A percentile compares a stretch with the other conserved stretches of the same genome.
phyloP scores from a whole-genome alignment of 352 stramenopile genomes.

The Phytopythium delawarense region DNA sequence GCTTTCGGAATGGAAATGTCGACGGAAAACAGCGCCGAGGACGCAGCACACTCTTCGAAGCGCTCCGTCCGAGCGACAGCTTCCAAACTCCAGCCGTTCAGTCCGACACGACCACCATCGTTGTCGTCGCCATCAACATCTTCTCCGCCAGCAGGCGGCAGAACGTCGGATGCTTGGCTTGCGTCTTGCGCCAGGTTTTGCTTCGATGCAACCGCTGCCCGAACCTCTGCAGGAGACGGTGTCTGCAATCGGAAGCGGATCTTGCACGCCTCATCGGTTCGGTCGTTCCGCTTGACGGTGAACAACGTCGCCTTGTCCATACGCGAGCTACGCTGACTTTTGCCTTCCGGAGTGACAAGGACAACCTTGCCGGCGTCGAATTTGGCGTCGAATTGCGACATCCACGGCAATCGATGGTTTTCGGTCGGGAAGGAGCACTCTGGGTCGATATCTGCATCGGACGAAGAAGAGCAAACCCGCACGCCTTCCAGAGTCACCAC shows the following conservation, averaged over 20 bases:
- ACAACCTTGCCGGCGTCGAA: slow-evolving; percentile 49
- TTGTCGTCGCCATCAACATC: slow-evolving; percentile 71
- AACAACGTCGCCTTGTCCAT: slow-evolving; percentile 45
- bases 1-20: slow-evolving; percentile 56
- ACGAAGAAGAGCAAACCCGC: slow-evolving; percentile 32
- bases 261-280: slow-evolving; percentile 31
- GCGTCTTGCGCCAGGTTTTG: slow-evolving; percentile 71
- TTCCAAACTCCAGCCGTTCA: slow-evolving; percentile 81
- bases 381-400: slow-evolving; percentile 56
- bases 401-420: slow-evolving; percentile 40
- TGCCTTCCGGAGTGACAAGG: slow-evolving; percentile 44
- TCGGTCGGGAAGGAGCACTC: slow-evolving; percentile 2
- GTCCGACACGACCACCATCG: slow-evolving; percentile 66
- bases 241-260: slow-evolving; percentile 46
- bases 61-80: slow-evolving; percentile 50
- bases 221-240: slow-evolving; percentile 42
- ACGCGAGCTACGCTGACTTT: slow-evolving; percentile 43
- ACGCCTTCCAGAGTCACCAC: slow-evolving; percentile 64
- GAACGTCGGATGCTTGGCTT: slow-evolving; percentile 42
- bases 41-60: slow-evolving; percentile 54
- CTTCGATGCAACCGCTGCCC: slow-evolving; percentile 44
- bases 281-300: slow-evolving; percentile 31
- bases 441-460: slow-evolving; percentile 8
- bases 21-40: slow-evolving; percentile 52
- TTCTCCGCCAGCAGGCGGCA: slow-evolving; percentile 21